Evolutionary conservation across 352 stramenopile species (phyloP).

Genomic region (Globisporangium iwayamae): DNA sequence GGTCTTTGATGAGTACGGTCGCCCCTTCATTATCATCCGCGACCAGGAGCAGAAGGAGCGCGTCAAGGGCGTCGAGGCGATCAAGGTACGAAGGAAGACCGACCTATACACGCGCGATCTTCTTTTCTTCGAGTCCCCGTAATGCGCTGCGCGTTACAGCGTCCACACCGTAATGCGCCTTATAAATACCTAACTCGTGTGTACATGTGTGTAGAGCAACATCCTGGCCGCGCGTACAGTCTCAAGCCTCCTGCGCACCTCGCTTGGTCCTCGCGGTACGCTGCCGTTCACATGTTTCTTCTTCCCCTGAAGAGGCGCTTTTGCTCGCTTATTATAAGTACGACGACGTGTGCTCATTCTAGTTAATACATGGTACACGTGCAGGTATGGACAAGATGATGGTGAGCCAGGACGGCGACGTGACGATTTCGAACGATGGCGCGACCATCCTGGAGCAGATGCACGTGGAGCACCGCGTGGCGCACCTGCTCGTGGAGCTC

Average conservation of each 20-base stretch:
- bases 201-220: slow-evolving; percentile 87
- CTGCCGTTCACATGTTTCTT: neutral
- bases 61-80: slow-evolving; percentile 98
- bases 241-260: slow-evolving; percentile 96
- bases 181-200: neutral
- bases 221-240: slow-evolving; percentile 98
- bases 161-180: neutral
- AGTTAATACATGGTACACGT: neutral
- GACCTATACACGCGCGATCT: neutral
- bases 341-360: neutral
- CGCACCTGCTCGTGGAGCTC: slow-evolving; percentile 98
- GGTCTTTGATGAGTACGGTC: slow-evolving; percentile 99
- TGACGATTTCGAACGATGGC: slow-evolving; percentile 99
- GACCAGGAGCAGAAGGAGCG: slow-evolving; percentile 98
- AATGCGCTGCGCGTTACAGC: neutral
- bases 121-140: neutral
- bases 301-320: neutral
- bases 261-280: slow-evolving; percentile 95
- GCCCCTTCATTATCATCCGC: slow-evolving; percentile 99
- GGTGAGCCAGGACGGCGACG: slow-evolving; percentile 97
- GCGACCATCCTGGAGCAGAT: slow-evolving; percentile 99
- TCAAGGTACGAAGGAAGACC: slow-evolving; percentile 77
- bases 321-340: neutral
- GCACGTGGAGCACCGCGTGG: slow-evolving; percentile 98
- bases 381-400: slow-evolving; percentile 99